Evolutionary conservation across 441 rosid genomes (phyloP), one percentile per base, ranked within the genome.

Genomic region (Flueggea neowawraea): DNA sequence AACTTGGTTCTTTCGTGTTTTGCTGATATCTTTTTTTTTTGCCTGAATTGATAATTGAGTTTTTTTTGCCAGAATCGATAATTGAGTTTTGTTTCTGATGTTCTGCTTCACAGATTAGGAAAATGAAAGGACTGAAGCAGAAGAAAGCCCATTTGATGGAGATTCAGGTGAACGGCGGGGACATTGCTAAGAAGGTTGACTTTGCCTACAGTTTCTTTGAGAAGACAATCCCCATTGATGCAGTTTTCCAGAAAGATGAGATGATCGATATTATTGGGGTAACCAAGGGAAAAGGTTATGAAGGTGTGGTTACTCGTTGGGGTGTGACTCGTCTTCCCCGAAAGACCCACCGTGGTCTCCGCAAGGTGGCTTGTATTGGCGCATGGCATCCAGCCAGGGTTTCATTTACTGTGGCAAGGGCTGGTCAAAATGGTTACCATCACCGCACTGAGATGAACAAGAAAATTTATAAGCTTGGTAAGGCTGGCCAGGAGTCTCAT

Each of bases 351-450:
- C 81, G 97, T 50, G 97, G 97, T 76, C 92, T 91, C 16, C 90
- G 96, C 32, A 89, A 91, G 86, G 97, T 91, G 16, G 96, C 97
- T 58, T 91, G 97, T 81, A 89, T 91, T 39, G 97, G 95, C 58
- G 96, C 97, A n/a, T 91, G 97, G 97, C 96, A 91, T 84, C 97
- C 97, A 50, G 96, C 96, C 17, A 87, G 97, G 70, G 98, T 91
- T 22, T 91, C 98, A 8, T 91, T 78, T 68, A 91, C 97, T 36
- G 94, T 91, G 14, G 97, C 96, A 22, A 82, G 96, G 70, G 96
- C 97, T 74, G 97, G 96, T 73, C 97, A 91, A 82, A 91, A 91
- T 28, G 97, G 97, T n/a, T 91, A 91, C 63, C 98, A 91, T 69
- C 97, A 89, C 68, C 86, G 96, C 39, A 91, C 98, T 15, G 98